Percentiles rank a stretch among this genome's conserved stretches.
Conservation (phyloP, 345 rosid species). For the Eucalyptus rudis region DNA sequence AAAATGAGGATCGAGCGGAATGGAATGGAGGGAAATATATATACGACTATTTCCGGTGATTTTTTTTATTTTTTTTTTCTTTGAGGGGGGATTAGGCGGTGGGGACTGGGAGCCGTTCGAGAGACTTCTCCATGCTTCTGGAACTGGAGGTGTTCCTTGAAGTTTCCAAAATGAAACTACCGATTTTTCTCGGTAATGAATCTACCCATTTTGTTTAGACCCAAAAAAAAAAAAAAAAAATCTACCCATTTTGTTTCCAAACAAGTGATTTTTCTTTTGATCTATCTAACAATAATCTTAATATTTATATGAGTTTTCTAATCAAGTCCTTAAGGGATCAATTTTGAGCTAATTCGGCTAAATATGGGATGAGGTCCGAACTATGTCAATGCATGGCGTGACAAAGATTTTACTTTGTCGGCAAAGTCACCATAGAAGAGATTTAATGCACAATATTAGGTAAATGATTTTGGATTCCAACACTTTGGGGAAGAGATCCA, state of each 20-base stretch:
- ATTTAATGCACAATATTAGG: neutral
- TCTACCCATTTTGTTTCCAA: neutral
- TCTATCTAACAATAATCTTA: neutral
- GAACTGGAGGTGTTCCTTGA: neutral
- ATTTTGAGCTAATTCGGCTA: neutral
- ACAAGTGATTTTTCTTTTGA: neutral
- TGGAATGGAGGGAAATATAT: neutral
- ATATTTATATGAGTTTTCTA: neutral
- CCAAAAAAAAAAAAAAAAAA: too few species aligned
- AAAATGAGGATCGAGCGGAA: neutral
- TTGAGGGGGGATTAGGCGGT: neutral
- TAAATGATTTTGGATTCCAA: neutral
- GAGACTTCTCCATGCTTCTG: neutral
- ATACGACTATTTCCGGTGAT: neutral
- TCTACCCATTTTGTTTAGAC: too few species aligned
- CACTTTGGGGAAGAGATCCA: neutral
- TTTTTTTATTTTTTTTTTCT: neutral
- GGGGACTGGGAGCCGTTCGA: neutral
- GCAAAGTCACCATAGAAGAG: neutral
- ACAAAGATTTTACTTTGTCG: accelerated
- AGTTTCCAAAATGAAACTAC: neutral
- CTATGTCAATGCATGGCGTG: neutral
- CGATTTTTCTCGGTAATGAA: too few species aligned
- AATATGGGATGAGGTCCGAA: neutral
- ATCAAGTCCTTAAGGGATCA: neutral